These are phyloP conservation scores for Podila verticillata DNA, from an alignment of 192 early-diverging fungal species.

Conservation along the genomic window DNA sequence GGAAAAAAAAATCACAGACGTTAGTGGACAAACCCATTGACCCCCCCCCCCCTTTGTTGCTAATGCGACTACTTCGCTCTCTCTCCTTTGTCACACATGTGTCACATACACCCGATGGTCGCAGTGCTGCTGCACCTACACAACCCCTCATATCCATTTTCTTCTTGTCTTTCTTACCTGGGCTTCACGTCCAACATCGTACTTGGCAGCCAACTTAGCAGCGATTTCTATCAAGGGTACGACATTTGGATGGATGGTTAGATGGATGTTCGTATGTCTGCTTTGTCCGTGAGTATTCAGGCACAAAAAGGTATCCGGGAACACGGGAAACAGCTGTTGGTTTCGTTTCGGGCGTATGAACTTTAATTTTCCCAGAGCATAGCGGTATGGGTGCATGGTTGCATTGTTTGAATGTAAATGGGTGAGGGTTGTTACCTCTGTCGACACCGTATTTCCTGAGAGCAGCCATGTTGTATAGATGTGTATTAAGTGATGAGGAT, in stretches of 20 bases:
- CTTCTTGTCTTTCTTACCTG: slow-evolving; percentile 14
- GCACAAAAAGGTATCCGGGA: no score
- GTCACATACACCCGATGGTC: neutral
- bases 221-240: slow-evolving; percentile 29
- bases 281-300: neutral
- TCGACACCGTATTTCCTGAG: slow-evolving; percentile 50
- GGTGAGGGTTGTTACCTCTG: slow-evolving; percentile 27
- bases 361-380: neutral
- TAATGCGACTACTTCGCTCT: neutral
- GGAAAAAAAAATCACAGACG: neutral
- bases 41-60: neutral
- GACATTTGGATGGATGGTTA: neutral
- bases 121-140: neutral
- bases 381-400: neutral
- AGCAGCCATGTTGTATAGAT: slow-evolving; percentile 18
- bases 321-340: no score
- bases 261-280: neutral
- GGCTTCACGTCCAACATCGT: slow-evolving; percentile 39
- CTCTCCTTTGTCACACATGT: slow-evolving; percentile 2
- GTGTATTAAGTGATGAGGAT: neutral
- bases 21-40: neutral
- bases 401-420: neutral
- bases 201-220: slow-evolving; percentile 52
- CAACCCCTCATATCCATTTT: neutral
- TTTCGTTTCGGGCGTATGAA: no score